Conservation (phyloP, 768 basidiomycete genomes). For the Tylopilus sp. region DNA sequence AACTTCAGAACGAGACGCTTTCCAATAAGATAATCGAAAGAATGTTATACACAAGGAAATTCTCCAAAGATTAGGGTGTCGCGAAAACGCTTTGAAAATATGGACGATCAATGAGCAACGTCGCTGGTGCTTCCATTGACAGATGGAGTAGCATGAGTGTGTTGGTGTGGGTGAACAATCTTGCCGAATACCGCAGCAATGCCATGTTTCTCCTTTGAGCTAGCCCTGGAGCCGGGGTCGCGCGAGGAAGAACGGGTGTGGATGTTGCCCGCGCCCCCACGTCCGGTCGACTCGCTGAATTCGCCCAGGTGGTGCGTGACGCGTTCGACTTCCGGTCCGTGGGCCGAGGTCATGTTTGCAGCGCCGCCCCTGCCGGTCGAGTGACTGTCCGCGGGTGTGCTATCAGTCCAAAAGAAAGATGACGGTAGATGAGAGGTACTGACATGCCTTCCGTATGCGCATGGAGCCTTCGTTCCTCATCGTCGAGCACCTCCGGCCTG, state of each 20-base stretch:
- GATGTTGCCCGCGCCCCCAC: constrained; percentile 65
- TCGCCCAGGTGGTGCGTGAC: constrained; percentile 22
- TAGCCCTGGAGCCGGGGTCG: constrained; percentile 23
- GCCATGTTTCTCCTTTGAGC: constrained; percentile 31
- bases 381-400: constrained; percentile 41
- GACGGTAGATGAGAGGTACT: constrained; percentile 17
- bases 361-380: constrained; percentile 69
- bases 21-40: neutral
- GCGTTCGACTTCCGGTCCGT: constrained; percentile 39
- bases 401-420: neutral
- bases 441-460: constrained; percentile 39
- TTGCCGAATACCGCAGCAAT: constrained; percentile 31
- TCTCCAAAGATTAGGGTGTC: neutral
- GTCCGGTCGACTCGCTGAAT: constrained; percentile 46
- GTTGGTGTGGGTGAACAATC: constrained; percentile 21
- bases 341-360: constrained; percentile 50
- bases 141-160: neutral
- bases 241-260: constrained; percentile 36
- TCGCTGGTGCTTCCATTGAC: neutral
- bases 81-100: neutral
- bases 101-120: neutral
- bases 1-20: neutral
- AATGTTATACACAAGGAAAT: neutral
- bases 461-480: constrained; percentile 33
- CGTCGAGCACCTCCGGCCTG: constrained; percentile 27